Base-by-base conservation (phyloP, 2,329 filamentous ascomycete species). In the Canariomyces notabilis region DNA sequence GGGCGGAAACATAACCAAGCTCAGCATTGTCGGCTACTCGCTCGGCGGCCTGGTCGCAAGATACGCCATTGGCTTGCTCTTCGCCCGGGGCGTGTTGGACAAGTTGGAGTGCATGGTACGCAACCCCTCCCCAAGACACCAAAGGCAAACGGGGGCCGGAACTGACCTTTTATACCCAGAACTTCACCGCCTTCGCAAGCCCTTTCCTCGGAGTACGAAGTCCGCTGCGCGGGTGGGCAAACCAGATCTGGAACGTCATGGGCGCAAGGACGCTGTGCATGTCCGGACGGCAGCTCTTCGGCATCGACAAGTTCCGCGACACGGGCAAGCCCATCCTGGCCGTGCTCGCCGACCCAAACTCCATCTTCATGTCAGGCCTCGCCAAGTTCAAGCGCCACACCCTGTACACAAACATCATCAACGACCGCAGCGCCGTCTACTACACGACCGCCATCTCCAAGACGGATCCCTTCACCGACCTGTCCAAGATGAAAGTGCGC, bases 181-280 rank as follows among this genome's bases (percentile, higher is more conserved):
- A 95, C 72, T 96, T 97, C 67, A 88, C 85, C 2, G 95, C 90
- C 1, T 96, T 97, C 66, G 91, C 87, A 5, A 84, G 86, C 23
- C 91, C 87, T 19, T 87, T 90, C 66, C 74, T 90, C 6, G 87
- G 87, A n/a, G 85, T 86, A 1, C 75, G 85, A 40, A 80, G 81
- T 1, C 86, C 87, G 1, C 67, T 82, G 35, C 79, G 77, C 37
- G 85, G 85, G 14, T 76, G 77, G 68, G 72, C 77, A 46, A 82
- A 80, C 61, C 78, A 75, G 61, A 69, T 85, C 47, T 96, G 74
- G 82, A 97, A 97, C 61, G 77, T 85, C n/a, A 64, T 97, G 3
- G 91, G 89, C 36, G 83, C 89, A 1, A 77, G 85, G 46, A 89
- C 85, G 0, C 68, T 97, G 5, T 94, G 87, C 47, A 82, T 80